These are phyloP conservation scores for Lipomyces spencermartinsiae DNA, from an alignment of 805 yeast species.

Conservation along the genomic window DNA sequence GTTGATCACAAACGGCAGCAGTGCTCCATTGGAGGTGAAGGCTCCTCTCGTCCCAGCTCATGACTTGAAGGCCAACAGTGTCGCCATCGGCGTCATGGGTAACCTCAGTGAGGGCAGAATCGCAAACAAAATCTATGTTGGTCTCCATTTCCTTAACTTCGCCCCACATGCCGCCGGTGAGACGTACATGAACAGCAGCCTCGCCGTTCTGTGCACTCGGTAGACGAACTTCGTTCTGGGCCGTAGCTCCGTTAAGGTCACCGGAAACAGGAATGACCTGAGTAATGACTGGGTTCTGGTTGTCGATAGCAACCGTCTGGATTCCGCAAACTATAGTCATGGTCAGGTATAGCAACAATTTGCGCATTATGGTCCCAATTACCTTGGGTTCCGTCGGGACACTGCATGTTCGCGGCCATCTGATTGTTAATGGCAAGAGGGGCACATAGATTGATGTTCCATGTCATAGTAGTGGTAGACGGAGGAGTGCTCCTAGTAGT, in stretches of 20 bases:
- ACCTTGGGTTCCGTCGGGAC: slow-evolving; percentile 70
- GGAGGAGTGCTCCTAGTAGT: slow-evolving; percentile 75
- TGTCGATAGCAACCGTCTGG: slow-evolving; percentile 60
- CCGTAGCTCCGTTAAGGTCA: slow-evolving; percentile 41
- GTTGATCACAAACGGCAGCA: slow-evolving; percentile 53
- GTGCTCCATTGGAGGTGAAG: slow-evolving; percentile 49
- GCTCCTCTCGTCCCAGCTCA: slow-evolving; percentile 43
- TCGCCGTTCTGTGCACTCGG: slow-evolving; percentile 14
- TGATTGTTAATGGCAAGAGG: slow-evolving; percentile 47
- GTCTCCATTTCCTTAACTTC: slow-evolving; percentile 50
- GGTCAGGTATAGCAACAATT: background rate
- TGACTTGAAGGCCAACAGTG: slow-evolving; percentile 34
- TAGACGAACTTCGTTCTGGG: slow-evolving; percentile 15
- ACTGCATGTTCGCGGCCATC: slow-evolving; percentile 52
- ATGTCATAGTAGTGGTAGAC: slow-evolving; percentile 61
- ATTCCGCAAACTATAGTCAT: slow-evolving; percentile 66
- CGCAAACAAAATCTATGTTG: slow-evolving; percentile 44
- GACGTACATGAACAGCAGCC: slow-evolving; percentile 44
- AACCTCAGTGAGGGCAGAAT: slow-evolving; percentile 40
- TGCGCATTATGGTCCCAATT: slow-evolving; percentile 1
- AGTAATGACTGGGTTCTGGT: slow-evolving; percentile 54
- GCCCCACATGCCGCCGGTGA: slow-evolving; percentile 76
- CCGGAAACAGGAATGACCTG: slow-evolving; percentile 62
- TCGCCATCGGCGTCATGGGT: slow-evolving; percentile 38
- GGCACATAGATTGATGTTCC: slow-evolving; percentile 78